Percentiles rank a stretch among this genome's conserved stretches.
Conservation (phyloP, 2,329 filamentous ascomycete species). For the Fusarium siculi region DNA sequence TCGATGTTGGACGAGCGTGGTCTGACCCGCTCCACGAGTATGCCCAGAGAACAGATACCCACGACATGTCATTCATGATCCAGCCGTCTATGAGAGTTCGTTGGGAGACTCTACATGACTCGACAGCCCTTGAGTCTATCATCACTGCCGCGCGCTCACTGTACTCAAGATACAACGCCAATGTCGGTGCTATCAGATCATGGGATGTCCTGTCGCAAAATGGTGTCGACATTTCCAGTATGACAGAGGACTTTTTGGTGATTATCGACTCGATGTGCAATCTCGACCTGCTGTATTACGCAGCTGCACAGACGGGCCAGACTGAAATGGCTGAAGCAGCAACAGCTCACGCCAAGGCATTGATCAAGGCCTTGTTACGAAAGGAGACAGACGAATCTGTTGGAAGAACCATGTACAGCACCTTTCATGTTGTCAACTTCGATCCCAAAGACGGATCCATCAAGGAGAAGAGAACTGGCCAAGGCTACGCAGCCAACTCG, state of each 20-base stretch:
- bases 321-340: conserved; percentile 43
- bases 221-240: conserved; percentile 46
- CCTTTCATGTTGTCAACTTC: conserved; percentile 62
- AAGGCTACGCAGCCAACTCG: conserved; percentile 58
- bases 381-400: conserved; percentile 41
- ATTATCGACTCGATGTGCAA: conserved; percentile 58
- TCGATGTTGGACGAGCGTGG: conserved; percentile 46
- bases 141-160: conserved; percentile 57
- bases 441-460: conserved; percentile 54
- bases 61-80: conserved; percentile 66
- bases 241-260: conserved; percentile 51
- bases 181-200: conserved; percentile 59
- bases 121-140: conserved; percentile 52
- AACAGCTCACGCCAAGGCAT: conserved; percentile 53
- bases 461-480: conserved; percentile 59
- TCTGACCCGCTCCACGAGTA: conserved; percentile 48
- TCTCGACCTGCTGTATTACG: conserved; percentile 52
- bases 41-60: conserved; percentile 58
- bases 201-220: conserved; percentile 55
- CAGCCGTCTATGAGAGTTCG: conserved; percentile 59
- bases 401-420: conserved; percentile 46
- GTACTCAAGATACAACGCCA: conserved; percentile 54
- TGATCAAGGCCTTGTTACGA: conserved; percentile 55
- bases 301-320: conserved; percentile 46
- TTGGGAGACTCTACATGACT: conserved; percentile 58